These are phyloP conservation scores for Pyrenochaeta sp. DNA, from an alignment of 2,329 filamentous ascomycete genomes.

Conservation along the genomic window DNA sequence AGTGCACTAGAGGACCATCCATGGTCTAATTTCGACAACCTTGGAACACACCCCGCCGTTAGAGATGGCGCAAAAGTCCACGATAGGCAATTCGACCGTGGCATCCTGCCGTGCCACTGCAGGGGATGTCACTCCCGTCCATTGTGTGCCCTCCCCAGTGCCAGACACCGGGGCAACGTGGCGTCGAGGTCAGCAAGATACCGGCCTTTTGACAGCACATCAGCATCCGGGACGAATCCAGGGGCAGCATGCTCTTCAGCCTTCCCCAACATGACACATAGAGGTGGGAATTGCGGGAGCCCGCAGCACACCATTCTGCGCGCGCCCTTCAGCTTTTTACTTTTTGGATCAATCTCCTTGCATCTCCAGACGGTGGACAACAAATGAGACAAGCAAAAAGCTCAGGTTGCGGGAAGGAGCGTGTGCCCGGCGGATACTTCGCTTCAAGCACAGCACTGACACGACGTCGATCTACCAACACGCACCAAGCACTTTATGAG, in stretches of 20 bases:
- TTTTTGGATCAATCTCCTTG: conserved; percentile 16
- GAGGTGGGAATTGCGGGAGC: conserved; percentile 12
- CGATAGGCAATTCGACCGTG: conserved; percentile 40
- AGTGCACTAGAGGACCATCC: conserved; percentile 28
- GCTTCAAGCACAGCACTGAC: conserved; percentile 35
- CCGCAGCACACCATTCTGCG: conserved; percentile 14
- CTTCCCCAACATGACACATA: conserved; percentile 13
- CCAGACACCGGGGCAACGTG: conserved; percentile 24
- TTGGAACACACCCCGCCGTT: conserved; percentile 37
- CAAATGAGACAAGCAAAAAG: conserved; percentile 33
- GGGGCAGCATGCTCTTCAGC: conserved; percentile 15
- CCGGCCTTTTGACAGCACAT: conserved; percentile 24
- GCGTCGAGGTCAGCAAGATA: conserved; percentile 33
- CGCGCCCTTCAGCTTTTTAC: conserved; percentile 6
- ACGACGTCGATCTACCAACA: conserved; percentile 36
- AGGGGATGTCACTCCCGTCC: conserved; percentile 29
- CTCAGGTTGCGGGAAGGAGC: conserved; percentile 23
- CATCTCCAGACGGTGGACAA: conserved; percentile 20
- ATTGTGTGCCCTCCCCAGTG: conserved; percentile 16
- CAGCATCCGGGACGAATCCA: conserved; percentile 15
- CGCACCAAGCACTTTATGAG: conserved; percentile 23
- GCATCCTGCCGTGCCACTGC: conserved; percentile 33
- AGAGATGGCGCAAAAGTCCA: conserved; percentile 28
- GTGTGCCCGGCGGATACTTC: conserved; percentile 30
- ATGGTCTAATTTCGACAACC: conserved; percentile 36